These are phyloP conservation scores for Cadophora sp. DNA, from an alignment of 2,329 filamentous ascomycete genomes.

Conservation along the genomic window DNA sequence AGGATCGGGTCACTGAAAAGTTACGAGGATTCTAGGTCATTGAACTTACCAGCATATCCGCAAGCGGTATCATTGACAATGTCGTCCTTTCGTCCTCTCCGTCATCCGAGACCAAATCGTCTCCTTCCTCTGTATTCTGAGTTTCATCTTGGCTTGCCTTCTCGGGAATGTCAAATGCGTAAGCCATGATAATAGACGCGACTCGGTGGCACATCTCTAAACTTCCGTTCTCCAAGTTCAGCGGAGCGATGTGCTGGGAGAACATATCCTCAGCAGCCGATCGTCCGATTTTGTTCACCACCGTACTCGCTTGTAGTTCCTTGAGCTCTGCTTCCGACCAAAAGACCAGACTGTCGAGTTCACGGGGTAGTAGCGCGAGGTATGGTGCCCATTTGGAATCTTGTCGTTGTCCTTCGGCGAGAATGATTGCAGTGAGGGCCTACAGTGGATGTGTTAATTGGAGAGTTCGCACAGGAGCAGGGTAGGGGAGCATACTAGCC, in stretches of 20 bases:
- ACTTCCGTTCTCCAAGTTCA: constrained; percentile 53
- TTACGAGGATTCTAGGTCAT: no score
- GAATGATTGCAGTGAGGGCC: constrained; percentile 41
- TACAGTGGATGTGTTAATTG: constrained; percentile 29
- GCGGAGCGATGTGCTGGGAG: constrained; percentile 57
- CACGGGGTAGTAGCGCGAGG: constrained; percentile 63
- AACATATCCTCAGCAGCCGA: constrained; percentile 64
- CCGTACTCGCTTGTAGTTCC: constrained; percentile 68
- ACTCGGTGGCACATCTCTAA: constrained; percentile 63
- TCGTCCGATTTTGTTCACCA: constrained; percentile 70
- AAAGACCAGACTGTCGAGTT: constrained; percentile 74
- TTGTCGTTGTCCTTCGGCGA: constrained; percentile 34
- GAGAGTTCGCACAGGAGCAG: background rate
- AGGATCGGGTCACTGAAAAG: no score
- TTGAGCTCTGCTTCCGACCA: constrained; percentile 67
- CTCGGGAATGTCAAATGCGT: constrained; percentile 68
- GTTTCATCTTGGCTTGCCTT: constrained; percentile 47
- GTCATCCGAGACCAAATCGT: constrained; percentile 53
- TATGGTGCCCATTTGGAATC: constrained; percentile 56
- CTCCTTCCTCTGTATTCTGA: constrained; percentile 52
- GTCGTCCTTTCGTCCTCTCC: constrained; percentile 51
- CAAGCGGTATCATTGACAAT: constrained; percentile 66
- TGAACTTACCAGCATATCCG: constrained; percentile 24
- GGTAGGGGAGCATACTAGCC: constrained; percentile 47
- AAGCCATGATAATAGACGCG: constrained; percentile 75